Base-by-base conservation (phyloP, 2,329 filamentous ascomycete genomes). In the Apiospora arundinis region DNA sequence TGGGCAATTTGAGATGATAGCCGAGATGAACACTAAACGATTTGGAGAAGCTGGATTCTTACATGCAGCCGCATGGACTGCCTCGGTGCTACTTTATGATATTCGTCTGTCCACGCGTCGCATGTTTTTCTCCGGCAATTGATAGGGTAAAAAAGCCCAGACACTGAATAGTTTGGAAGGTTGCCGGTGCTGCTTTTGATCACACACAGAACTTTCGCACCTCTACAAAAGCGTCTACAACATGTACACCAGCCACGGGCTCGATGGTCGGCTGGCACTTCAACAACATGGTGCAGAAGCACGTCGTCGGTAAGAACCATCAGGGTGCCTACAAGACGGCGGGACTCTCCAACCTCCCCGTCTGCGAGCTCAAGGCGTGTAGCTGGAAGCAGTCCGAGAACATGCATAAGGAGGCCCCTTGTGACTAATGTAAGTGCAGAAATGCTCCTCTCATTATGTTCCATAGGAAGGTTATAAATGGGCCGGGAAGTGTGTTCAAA, bases 241-340 rank as follows among this genome's bases (percentile, higher is more conserved):
- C 45, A 46, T 46, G 45, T 46, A 46, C 45, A 46, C 68, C 60
- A 25, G 60, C 70, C 67, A 23, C 40, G 44, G 40, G 23, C 25
- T 65, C 67, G 25, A 40, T 1, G 56, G 18, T 25, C 56, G 70
- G 70, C 49, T 32, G 49, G 67, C 28, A 65, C 67, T 56, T 71
- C n/a, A 67, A 69, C 67, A 66, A 71, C 28, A 28, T 71, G 14
- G n/a, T 65, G 23, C 45, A 46, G 18, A 46, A 46, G 45, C 21
- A 46, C 45, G 45, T 21, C 16, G 45, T 46, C 6, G 45, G 21
- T 18, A 3, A 21, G 16, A 21, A 46, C 45, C 45, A 46, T 6
- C 16, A 46, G 16, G 45, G 21, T 0, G 45, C 45, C 45, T 46
- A 46, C 45, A 46, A 46, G 45, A 46, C 45, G 45, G 16, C 45